Evolutionary conservation across 2,329 filamentous ascomycete genomes (phyloP).

Genomic region (Clonostachys rosea): DNA sequence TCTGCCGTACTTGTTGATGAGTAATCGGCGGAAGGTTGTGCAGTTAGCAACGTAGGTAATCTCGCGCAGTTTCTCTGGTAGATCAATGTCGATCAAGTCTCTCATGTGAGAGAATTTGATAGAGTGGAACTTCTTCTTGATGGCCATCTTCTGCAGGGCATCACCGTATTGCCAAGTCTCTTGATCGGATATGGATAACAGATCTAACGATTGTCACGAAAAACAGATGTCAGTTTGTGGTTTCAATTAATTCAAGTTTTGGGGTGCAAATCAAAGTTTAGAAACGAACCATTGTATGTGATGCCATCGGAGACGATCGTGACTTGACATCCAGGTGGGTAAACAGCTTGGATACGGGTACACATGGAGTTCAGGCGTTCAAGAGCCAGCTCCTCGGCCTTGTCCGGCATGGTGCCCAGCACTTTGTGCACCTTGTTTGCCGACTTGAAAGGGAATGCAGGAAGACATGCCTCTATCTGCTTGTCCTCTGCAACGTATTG

Average conservation of each 20-base stretch:
- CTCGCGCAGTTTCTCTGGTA: conserved; percentile 30
- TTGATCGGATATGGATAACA: conserved; percentile 38
- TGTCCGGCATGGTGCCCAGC: conserved; percentile 18
- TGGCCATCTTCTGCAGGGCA: conserved; percentile 29
- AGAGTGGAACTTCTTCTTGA: conserved; percentile 26
- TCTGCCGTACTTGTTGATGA: conserved; percentile 15
- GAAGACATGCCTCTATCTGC: conserved; percentile 15
- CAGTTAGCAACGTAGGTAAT: conserved; percentile 27
- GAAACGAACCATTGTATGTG: conserved; percentile 42
- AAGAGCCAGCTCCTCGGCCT: conserved; percentile 20
- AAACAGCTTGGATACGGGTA: conserved; percentile 13
- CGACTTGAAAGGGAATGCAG: conserved; percentile 23
- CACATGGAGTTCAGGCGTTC: conserved; percentile 17
- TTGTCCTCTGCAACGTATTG: conserved; percentile 10
- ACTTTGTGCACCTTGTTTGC: conserved; percentile 27
- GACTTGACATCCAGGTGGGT: conserved; percentile 15
- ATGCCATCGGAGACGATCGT: conserved; percentile 48
- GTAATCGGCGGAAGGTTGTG: conserved; percentile 17
- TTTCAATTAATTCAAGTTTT: no score
- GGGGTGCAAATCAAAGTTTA: neutral
- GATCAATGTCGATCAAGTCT: conserved; percentile 32
- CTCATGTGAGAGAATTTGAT: conserved; percentile 40
- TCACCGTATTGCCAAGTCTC: conserved; percentile 45
- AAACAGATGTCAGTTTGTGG: neutral
- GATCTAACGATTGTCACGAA: conserved; percentile 21